Evolutionary conservation across 2,329 filamentous ascomycete genomes (phyloP), one percentile per base, ranked within the genome.

Genomic region (Beauveria rudraprayagi): DNA sequence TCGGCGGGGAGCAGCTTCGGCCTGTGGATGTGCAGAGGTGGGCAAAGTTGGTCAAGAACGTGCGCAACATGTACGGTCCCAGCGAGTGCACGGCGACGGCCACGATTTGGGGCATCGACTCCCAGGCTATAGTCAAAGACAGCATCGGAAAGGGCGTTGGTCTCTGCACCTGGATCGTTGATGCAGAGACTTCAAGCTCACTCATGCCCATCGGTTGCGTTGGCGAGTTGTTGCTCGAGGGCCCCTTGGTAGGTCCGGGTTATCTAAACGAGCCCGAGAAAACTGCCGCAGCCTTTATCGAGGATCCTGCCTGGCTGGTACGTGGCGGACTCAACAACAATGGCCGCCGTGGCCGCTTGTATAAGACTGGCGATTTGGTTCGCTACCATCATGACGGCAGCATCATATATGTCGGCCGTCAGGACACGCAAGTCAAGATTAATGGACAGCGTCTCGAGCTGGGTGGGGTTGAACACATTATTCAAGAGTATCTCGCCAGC

Each of bases 361-460:
- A 66, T 30, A 52, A 53, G 19, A 65, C 65, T 3, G 63, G 63
- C 16, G 65, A 65, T 50, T 26, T 66, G 22, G 65, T 63, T 9
- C 52, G 63, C n/a, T 71, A 72, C 40, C 60, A 69, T 48, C 44
- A 55, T 1, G 68, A 77, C 60, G 73, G 73, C 14, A 63, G 64
- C 24, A 67, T 78, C 26, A 62, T 70, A 0, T 77, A 73, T 56
- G 65, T 79, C 57, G 80, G 79, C 50, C 72, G 81, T 41, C 79
- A 79, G 63, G 81, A 83, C 65, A 74, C 73, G 0, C 81, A 83
- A 66, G 74, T 83, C 50, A 84, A 84, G 66, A 67, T 84, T 11
- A 74, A 76, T 37, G 83, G 83, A 47, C 82, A 77, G 61, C 68
- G 80, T 59, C 72, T 80, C 60, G 83, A 78, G 68, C 70, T 79